Percentiles rank a stretch among this genome's conserved stretches.
Conservation (phyloP, 306 rosid genomes). For the Dalbergia cochinchinensis region DNA sequence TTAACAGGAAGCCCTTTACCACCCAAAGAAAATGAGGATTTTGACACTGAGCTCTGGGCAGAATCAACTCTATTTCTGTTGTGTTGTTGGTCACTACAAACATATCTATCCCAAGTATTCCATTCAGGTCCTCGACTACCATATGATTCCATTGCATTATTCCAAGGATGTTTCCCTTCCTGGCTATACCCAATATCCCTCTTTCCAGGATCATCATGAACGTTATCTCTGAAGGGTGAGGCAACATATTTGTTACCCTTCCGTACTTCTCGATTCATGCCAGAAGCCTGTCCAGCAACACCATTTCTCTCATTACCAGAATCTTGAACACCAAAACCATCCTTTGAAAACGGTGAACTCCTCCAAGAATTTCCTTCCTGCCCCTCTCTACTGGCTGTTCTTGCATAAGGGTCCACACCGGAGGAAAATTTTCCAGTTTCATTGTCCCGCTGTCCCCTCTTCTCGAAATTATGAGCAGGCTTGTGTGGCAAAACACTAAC, state of each 20-base stretch:
- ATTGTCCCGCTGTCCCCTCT: slow-evolving; percentile 72
- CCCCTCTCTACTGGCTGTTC: slow-evolving; percentile 66
- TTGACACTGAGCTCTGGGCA: slow-evolving; percentile 56
- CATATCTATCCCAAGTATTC: slow-evolving; percentile 52
- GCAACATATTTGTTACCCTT: slow-evolving; percentile 63
- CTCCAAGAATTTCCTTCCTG: slow-evolving; percentile 78
- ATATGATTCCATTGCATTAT: slow-evolving; percentile 54
- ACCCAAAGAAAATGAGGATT: slow-evolving; percentile 66
- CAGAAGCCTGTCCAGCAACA: slow-evolving; percentile 55
- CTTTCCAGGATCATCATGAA: slow-evolving; percentile 65
- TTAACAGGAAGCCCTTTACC: slow-evolving; percentile 69
- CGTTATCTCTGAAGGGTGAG: slow-evolving; percentile 58
- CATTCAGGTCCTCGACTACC: slow-evolving; percentile 41
- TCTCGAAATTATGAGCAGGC: slow-evolving; percentile 61
- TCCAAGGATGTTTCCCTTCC: slow-evolving; percentile 77
- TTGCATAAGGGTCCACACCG: slow-evolving; percentile 64
- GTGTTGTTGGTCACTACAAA: slow-evolving; percentile 58
- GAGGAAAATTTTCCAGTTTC: slow-evolving; percentile 78
- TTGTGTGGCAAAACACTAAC: slow-evolving; percentile 63
- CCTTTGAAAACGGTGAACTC: slow-evolving; percentile 60
- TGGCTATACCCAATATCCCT: slow-evolving; percentile 70
- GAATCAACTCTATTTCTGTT: slow-evolving; percentile 66
- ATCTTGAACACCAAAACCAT: slow-evolving; percentile 58
- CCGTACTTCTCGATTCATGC: slow-evolving; percentile 56
- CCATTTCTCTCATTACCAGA: slow-evolving; percentile 63